Base-by-base conservation (phyloP, 2,329 filamentous ascomycete species). In the Calonectria montana region DNA sequence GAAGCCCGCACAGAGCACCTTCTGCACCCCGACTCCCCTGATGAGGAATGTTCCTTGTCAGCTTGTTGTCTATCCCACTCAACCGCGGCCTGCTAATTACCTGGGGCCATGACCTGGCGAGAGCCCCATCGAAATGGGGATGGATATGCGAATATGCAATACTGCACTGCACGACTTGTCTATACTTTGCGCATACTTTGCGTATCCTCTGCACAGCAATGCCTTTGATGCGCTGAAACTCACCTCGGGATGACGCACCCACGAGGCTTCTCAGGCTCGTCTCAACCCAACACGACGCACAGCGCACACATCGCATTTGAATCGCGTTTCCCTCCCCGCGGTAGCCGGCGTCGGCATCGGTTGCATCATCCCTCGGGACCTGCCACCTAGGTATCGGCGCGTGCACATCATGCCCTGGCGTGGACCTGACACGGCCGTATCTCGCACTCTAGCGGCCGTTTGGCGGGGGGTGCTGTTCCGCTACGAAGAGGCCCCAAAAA, bases 361-460 rank as follows among this genome's bases (percentile, higher is more conserved):
- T 43, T 63, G 67, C 69, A 59, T 31, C 53, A n/a, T n/a, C 69
- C 69, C 73, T 61, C 45, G 71, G 65, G 69, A 76, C 77, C 71
- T 79, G 65, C 70, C 29, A 45, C 62, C 47, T 59, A 76, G 67
- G 77, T 76, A 79, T 75, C 69, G 47, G 70, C 57, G 53, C 50
- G 69, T 73, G 74, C 71, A 76, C 57, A 53, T 48, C 47, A 71
- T 69, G 70, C 72, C 64, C 45, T 69, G 65, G 31, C 25, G 62
- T 72, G 71, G 76, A 77, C 77, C 70, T 76, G 55, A 61, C 48
- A 65, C 70, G 62, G 64, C 68, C 63, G 76, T 77, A 74, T 68
- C 65, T 73, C 68, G 41, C 61, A 65, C 68, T 72, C 70, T 79
- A 79, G 77, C 67, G 75, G 75, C 77, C 77, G 77, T 79, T 79